phyloP scores from a whole-genome alignment of 2,329 filamentous ascomycete genomes.

The Colletotrichum brevisporum region DNA sequence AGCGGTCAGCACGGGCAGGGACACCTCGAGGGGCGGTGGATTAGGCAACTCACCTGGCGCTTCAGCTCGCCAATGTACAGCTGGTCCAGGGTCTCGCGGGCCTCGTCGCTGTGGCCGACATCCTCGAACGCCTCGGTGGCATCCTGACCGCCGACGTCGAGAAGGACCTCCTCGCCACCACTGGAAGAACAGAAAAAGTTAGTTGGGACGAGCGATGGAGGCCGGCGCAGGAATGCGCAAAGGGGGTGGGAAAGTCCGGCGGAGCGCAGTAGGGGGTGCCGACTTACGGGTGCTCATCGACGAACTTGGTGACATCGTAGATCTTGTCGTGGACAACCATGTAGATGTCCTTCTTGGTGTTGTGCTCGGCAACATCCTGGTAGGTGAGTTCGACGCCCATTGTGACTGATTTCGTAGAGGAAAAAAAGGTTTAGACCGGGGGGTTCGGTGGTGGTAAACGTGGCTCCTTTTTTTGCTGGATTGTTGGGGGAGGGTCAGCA shows the following conservation, averaged over 20 bases:
- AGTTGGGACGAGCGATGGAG: slow-evolving; percentile 2
- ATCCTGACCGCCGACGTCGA: slow-evolving; percentile 96
- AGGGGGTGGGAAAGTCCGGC: not conserved
- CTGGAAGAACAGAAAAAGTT: slow-evolving; percentile 62
- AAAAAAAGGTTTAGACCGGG: slow-evolving; percentile 8
- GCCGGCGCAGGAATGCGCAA: not conserved
- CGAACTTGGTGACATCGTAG: slow-evolving; percentile 89
- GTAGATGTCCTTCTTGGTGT: slow-evolving; percentile 94
- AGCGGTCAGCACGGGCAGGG: slow-evolving; percentile 43
- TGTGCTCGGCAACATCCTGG: slow-evolving; percentile 87
- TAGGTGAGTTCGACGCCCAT: slow-evolving; percentile 74
- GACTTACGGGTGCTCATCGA: slow-evolving; percentile 92
- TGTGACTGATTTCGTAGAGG: slow-evolving; percentile 35
- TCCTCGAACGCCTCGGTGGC: slow-evolving; percentile 99
- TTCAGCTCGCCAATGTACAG: slow-evolving; percentile 84
- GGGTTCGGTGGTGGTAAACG: slow-evolving; percentile 23
- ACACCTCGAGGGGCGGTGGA: not conserved
- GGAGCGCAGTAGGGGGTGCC: not conserved
- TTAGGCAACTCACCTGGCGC: slow-evolving; percentile 74
- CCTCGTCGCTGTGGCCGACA: slow-evolving; percentile 98
- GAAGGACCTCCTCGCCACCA: slow-evolving; percentile 97
- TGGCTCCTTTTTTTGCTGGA: slow-evolving; percentile 31
- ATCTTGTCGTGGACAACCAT: slow-evolving; percentile 96
- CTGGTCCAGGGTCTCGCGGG: slow-evolving; percentile 89
- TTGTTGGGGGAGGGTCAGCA: slow-evolving; percentile 15